Evolutionary conservation across 768 basidiomycete species (phyloP), one percentile per base, ranked within the genome.

Genomic region (Naganishia onofrii): DNA sequence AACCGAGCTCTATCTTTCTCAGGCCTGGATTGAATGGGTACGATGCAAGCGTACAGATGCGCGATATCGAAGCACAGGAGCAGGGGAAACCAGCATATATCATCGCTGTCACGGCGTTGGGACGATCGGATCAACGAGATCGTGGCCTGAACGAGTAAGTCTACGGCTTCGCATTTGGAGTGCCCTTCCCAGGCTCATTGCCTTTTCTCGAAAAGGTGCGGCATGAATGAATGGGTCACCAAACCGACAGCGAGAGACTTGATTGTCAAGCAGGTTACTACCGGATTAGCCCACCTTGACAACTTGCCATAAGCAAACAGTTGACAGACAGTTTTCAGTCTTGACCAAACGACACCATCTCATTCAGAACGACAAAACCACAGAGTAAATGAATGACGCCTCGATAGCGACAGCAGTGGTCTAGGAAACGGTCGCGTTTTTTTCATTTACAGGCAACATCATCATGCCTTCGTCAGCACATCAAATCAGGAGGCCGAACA

Each of bases 151-250:
- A 34, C 31, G 57, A 58, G 57, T 58, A 58, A 32, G 57, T n/a
- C 54, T 32, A 9, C 52, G 15, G 13, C 29, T 5, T 7, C 8
- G 3, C n/a, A 8, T 26, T n/a, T 54, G 26, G 7, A n/a, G 53
- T 54, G 3, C 17, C 8, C 9, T 8, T 26, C 4, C 17, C 29
- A 5, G 28, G 34, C 34, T 36, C 3, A 54, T 17, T n/a, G n/a
- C n/a, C 13, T 9, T 28, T 5, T 23, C 29, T 58, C 5, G 3
- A 23, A 10, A 23, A 58, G 57, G 23, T 58, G 57, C 34, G 57
- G 57, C 17, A 58, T 58, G 57, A 58, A 58, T 23, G 57, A 58
- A n/a, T 58, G 57, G 57, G 36, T 36, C 29, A 58, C 57, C 34
- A 58, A 58, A 23, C 57, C 57, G 2, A 36, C 34, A 7, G 34